Evolutionary conservation across 805 yeast species (phyloP).

Genomic region (Saccharomycopsis synnaedendra): DNA sequence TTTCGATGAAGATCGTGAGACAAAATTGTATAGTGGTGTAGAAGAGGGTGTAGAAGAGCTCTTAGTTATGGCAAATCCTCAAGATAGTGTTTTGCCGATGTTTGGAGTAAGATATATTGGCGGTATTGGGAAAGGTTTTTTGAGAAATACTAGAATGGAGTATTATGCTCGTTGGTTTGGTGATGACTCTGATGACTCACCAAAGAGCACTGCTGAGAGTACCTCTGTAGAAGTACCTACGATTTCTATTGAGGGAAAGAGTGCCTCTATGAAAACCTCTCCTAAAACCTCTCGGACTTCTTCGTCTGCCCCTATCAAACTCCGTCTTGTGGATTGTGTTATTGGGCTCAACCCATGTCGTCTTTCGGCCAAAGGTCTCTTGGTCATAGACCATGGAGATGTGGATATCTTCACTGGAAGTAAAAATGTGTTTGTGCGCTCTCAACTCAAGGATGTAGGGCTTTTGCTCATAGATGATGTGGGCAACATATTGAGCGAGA

Average conservation of each 20-base stretch:
- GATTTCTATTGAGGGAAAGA: not conserved
- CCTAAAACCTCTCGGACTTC: not conserved
- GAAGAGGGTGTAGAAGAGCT: conserved; percentile 20
- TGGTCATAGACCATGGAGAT: conserved; percentile 43
- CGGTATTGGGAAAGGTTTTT: conserved; percentile 28
- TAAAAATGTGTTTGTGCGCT: conserved; percentile 25
- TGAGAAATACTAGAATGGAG: conserved; percentile 38
- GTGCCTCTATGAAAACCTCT: not conserved
- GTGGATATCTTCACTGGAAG: conserved; percentile 33
- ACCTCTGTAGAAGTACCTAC: conserved; percentile 11
- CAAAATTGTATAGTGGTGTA: too few species aligned
- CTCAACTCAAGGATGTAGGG: conserved; percentile 38
- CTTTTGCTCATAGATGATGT: conserved; percentile 57
- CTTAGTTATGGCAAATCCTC: conserved; percentile 24
- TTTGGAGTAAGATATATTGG: conserved; percentile 28
- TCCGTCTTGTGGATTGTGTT: conserved; percentile 37
- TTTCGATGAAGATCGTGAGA: too few species aligned
- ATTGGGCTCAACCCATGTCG: conserved; percentile 56
- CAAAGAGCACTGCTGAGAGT: not conserved
- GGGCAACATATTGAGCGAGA: conserved; percentile 24
- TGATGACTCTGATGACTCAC: conserved; percentile 4
- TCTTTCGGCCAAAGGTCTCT: conserved; percentile 38
- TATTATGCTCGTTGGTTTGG: conserved; percentile 54
- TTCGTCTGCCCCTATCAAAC: conserved; percentile 11
- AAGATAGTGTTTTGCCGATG: conserved; percentile 28